Base-by-base conservation (phyloP, 2,329 filamentous ascomycete genomes). In the Ascochyta clinopodiicola region DNA sequence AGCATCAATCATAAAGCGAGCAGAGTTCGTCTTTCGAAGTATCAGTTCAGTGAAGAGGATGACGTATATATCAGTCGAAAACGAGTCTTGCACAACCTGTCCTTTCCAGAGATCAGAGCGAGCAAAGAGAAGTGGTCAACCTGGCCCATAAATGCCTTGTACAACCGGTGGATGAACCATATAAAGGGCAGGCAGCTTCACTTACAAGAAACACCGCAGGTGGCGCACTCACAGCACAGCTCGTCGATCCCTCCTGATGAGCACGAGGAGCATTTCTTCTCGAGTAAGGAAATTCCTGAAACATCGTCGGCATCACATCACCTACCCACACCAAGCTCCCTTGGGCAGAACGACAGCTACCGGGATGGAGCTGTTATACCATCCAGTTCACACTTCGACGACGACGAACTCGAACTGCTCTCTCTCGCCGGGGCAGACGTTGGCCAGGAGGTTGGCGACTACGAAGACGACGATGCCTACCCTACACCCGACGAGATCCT, bases 21-120 rank as follows among this genome's bases (percentile, higher is more conserved):
- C 29, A 31, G 2, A 36, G 57, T 32, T 21, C 39, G 9, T 1
- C 12, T 12, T 1, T 36, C 10, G 9, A 63, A 51, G 35, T 69
- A 66, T n/a, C 10, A 29, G 7, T 77, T 75, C 44, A 71, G 59
- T 6, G 54, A 63, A 32, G 70, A 72, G 37, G 73, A 77, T 19
- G 68, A 76, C 32, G 55, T 69, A 25, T 68, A 76, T 22, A 68
- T 78, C n/a, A 64, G 74, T n/a, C 62, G 70, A 50, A 62, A 66
- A 15, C 73, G 57, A 36, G 48, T 61, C 35, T 49, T 68, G 2
- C 55, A 71, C 8, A 64, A 70, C 25, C 48, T 63, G 1, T 51
- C 70, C 0, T 77, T 69, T 64, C 32, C 45, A 12, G 62, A 56
- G 13, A 68, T 69, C 29, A 59, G 51, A 17, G 58, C 46, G 1